Base-by-base conservation (phyloP, 768 basidiomycete species). In the Psilocybe tampanensis region DNA sequence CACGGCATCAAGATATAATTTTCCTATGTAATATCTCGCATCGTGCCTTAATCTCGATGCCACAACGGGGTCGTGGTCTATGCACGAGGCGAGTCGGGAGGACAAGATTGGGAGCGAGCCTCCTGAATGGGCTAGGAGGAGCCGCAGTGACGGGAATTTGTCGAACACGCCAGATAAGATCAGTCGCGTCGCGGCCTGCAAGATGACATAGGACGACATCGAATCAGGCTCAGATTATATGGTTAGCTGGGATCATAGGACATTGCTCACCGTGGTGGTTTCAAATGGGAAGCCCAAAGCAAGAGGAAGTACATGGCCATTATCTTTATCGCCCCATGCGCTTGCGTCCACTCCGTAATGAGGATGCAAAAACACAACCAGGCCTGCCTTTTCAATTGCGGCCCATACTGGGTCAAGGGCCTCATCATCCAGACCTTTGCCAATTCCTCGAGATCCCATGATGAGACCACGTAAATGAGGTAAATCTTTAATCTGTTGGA, bases 271-370 rank as follows among this genome's bases (percentile, higher is more conserved):
- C 29, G 85, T 86, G 3, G 94, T 94, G 17, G 93, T 95, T 74
- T 95, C 94, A 64, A 95, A 89, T 2, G 93, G 93, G 72, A 95
- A 95, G 1, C 94, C 93, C 15, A 94, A 79, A 0, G 92, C 90
- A 50, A 95, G 81, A 2, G 92, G 89, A 24, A 95, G 82, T 36
- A 94, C 94, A 61, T 95, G 94, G 0, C 94, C 94, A 62, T 95
- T 94, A 41, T 86, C 81, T 58, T 77, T 83, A 54, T 85, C 80
- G 1, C 92, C 92, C 81, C 90, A 95, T 3, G 83, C 84, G 44
- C 80, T 80, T n/a, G 73, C 72, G 62, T 87, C 87, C 21, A 95
- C 82, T 11, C 91, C 90, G 67, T 94, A 94, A 68, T 95, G 93
- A 8, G 92, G 92, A 64, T 94, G 92, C 26, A 95, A 69, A 74